Evolutionary conservation across 495 filamentous ascomycete genomes (phyloP), one percentile per base, ranked within the genome.

Genomic region (Glutinoglossum americanum): DNA sequence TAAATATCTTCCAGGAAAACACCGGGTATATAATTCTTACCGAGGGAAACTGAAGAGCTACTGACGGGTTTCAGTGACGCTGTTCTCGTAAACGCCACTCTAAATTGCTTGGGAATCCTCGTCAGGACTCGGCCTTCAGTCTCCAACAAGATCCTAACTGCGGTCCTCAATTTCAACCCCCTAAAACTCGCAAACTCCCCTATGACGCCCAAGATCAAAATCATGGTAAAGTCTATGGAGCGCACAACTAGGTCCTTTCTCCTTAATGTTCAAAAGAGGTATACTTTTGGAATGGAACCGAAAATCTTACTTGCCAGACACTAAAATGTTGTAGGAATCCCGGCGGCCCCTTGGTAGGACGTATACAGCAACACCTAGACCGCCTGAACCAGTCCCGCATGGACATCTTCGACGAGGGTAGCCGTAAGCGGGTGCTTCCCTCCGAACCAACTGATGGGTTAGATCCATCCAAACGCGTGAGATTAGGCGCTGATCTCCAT

Each of bases 131-230:
- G 92, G 21, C 82, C 87, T 26, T 79, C 79, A 35, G 82, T 93
- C 59, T 76, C 86, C 26, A 86, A 80, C 67, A 89, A 88, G 64
- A 93, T 97, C 59, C 69, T 95, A 53, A 83, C 79, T 64, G 76
- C 84, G 1, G 74, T 97, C 26, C 69, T 97, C n/a, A 86, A 80
- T 62, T 99, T 95, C 74, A 93, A 93, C 66, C 92, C 92, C 7
- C 68, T 94, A 8, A 85, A 81, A 63, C 80, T 82, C 59, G 83
- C 83, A 47, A 82, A 78, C 61, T 77, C 79, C 6, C 83, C 87
- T 15, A 77, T 93, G 70, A 89, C 84, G 0, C 75, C 85, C 3
- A 84, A 81, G 64, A 75, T 77, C 33, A 87, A 83, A 56, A 80
- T 99, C 37, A 78, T 87, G 44, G 73, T 95, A 54, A 87, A 84